Base-by-base conservation (phyloP, 2,329 filamentous ascomycete genomes). In the Monosporascus sp. region DNA sequence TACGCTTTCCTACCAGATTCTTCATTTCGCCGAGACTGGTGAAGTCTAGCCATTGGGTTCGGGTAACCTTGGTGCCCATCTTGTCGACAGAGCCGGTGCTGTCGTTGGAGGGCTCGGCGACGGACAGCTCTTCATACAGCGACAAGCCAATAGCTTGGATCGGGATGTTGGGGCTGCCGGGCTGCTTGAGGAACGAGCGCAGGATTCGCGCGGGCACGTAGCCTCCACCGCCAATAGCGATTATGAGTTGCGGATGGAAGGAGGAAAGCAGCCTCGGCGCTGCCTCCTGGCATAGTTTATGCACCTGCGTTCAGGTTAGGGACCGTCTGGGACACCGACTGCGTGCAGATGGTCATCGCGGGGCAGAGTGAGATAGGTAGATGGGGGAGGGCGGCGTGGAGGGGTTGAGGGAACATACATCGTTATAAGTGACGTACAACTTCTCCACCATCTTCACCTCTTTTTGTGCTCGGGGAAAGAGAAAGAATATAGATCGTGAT, bases 111-210 rank as follows among this genome's bases (percentile, higher is more conserved):
- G 82, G 79, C 58, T 80, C 78, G 55, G 77, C 77, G 49, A 73
- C 66, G 55, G 79, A 70, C 48, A 97, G 87, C 58, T 85, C 81
- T 77, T 99, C 94, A 79, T 99, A 99, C 52, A 99, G 86, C 22
- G 93, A 97, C 60, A 99, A 87, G 48, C 94, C 94, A 72, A 99
- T 99, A 60, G 94, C 94, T 81, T 99, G 94, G 74, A 99, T 99
- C 62, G 94, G 93, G 68, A 99, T 99, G 78, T 99, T 99, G 74
- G 91, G 86, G 58, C 79, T 82, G 63, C 88, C 90, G 55, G 89
- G 81, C 70, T 85, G 84, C 81, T 96, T 97, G 72, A 99, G 88
- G 80, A 99, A 99, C 20, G 94, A 97, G 59, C 94, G 90, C 60
- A 99, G 84, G 72, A 99, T 99, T 65, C 94, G 89, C 46, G 94